Percentiles rank a stretch among this genome's conserved stretches.
Conservation (phyloP, 2,329 filamentous ascomycete genomes). For the Chaetomiaceae sp. region DNA sequence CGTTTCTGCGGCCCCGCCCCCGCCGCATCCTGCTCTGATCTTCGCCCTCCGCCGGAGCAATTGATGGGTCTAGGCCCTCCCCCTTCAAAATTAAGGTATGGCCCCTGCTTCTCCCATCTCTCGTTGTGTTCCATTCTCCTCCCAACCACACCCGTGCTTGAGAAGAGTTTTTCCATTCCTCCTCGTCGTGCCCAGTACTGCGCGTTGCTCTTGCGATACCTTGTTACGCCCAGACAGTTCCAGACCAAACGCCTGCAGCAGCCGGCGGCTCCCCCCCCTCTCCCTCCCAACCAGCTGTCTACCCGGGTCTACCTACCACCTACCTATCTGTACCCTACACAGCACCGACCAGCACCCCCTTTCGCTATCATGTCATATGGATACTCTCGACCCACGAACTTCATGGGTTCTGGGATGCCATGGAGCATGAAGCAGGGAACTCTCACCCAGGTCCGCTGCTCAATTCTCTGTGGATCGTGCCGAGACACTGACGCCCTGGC, state of each 20-base stretch:
- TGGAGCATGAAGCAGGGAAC: conserved; percentile 14
- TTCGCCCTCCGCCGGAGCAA: conserved; percentile 5
- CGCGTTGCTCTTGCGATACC: no score
- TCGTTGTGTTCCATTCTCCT: no score
- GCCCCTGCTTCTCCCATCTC: no score
- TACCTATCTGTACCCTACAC: not conserved
- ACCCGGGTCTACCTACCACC: no score
- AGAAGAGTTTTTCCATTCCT: no score
- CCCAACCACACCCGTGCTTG: no score
- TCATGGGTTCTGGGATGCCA: conserved; percentile 20
- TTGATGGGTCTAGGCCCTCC: not conserved
- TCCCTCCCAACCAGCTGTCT: no score
- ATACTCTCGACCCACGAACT: conserved; percentile 13
- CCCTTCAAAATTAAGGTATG: not conserved
- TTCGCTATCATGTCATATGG: conserved; percentile 24
- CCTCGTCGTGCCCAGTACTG: no score
- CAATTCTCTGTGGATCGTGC: conserved; percentile 10
- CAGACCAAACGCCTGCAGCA: no score
- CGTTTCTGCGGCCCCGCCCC: conserved; percentile 5
- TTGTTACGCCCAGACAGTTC: no score
- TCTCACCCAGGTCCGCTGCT: conserved; percentile 21
- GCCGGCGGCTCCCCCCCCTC: no score
- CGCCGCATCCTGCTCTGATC: conserved; percentile 14
- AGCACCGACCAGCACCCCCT: not conserved
- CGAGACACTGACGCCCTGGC: conserved; percentile 21